phyloP scores from a whole-genome alignment of 257 asterid species.

The Solanum rostratum region DNA sequence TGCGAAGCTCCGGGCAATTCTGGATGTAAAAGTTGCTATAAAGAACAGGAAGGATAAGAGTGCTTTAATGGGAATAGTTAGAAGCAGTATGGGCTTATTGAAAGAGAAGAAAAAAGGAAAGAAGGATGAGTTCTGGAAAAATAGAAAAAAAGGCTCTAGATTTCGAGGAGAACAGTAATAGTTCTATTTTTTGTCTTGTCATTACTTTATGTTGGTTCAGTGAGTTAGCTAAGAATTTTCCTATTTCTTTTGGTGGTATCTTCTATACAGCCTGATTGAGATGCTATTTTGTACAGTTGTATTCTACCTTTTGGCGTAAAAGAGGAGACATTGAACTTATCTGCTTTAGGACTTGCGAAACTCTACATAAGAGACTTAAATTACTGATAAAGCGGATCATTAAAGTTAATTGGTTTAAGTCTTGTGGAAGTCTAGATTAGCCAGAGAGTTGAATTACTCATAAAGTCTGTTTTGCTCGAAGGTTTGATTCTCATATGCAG shows the following conservation, averaged over 20 bases:
- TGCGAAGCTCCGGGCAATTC: conserved; percentile 64
- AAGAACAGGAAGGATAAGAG: conserved; percentile 79
- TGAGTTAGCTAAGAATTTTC: background rate
- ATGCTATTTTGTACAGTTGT: background rate
- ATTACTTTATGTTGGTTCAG: background rate
- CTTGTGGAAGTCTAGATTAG: background rate
- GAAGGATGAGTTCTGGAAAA: conserved; percentile 93
- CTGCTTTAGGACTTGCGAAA: background rate
- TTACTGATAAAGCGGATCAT: background rate
- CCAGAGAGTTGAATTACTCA: background rate
- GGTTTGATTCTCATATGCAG: background rate
- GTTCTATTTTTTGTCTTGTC: conserved; percentile 4
- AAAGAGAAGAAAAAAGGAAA: conserved; percentile 62
- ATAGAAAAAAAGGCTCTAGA: conserved; percentile 32
- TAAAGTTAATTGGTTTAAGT: background rate
- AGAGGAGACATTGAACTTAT: background rate
- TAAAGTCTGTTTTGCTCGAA: background rate
- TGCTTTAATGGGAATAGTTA: conserved; percentile 79
- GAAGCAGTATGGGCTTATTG: conserved; percentile 58
- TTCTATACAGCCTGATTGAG: background rate
- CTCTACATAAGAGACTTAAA: background rate
- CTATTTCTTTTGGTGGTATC: background rate
- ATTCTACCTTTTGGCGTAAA: background rate
- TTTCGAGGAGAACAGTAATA: background rate
- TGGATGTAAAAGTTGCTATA: conserved; percentile 63